A percentile compares a stretch with the other conserved stretches of the same genome.
These are phyloP conservation scores for Extremus antarcticus DNA, from an alignment of 495 filamentous ascomycete species.

Conservation along the genomic window DNA sequence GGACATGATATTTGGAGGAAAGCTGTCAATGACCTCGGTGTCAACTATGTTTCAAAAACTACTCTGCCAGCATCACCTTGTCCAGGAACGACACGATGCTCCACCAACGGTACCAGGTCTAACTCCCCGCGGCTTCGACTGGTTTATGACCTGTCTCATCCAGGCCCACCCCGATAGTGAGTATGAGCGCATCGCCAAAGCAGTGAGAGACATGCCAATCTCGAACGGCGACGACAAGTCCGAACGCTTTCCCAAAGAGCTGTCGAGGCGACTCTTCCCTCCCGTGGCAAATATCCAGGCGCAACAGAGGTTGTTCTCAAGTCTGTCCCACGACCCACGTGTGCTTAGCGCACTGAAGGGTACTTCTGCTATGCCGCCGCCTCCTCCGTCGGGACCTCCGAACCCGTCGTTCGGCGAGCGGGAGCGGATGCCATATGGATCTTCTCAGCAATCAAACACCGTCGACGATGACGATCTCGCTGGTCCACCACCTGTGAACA, in stretches of 20 bases:
- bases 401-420: conserved; percentile 34
- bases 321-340: conserved; percentile 19
- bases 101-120: conserved; percentile 63
- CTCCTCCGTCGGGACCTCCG: conserved; percentile 10
- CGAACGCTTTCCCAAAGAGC: conserved; percentile 69
- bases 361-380: conserved; percentile 14
- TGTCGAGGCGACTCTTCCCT: conserved; percentile 64
- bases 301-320: conserved; percentile 27
- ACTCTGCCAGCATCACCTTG: conserved; percentile 68
- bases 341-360: conserved; percentile 2
- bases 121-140: conserved; percentile 68
- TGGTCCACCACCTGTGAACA: conserved; percentile 34
- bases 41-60: conserved; percentile 67
- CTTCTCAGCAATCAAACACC: conserved; percentile 21
- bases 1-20: conserved; percentile 42
- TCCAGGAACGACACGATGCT: conserved; percentile 42
- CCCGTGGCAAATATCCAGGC: conserved; percentile 22
- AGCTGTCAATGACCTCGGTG: conserved; percentile 35
- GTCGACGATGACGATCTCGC: conserved; percentile 40
- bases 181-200: conserved; percentile 59
- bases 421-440: conserved; percentile 39
- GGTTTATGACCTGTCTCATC: conserved; percentile 66
- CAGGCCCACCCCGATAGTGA: conserved; percentile 71
- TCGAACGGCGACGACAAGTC: conserved; percentile 58
- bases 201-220: conserved; percentile 65